phyloP scores from a whole-genome alignment of 768 basidiomycete genomes.

The Tubosaeta sp. region DNA sequence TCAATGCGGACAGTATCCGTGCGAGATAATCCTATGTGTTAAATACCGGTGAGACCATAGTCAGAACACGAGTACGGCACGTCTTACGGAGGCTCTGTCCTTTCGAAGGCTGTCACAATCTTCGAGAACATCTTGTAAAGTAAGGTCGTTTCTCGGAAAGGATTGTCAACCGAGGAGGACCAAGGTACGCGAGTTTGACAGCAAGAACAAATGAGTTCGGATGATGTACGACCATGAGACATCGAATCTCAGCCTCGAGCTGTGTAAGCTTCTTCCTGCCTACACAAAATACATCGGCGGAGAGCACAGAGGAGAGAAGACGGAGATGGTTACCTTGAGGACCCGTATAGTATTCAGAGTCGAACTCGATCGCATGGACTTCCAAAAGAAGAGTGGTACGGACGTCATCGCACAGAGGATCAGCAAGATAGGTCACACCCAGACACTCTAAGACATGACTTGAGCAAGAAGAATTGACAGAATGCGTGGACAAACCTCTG shows the following conservation, averaged over 20 bases:
- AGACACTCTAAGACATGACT: constrained; percentile 45
- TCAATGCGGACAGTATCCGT: constrained; percentile 68
- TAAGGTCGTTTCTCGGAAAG: constrained; percentile 70
- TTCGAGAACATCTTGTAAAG: constrained; percentile 69
- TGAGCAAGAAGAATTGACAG: background rate
- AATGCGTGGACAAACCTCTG: constrained; percentile 41
- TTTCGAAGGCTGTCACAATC: constrained; percentile 73
- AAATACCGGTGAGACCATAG: background rate
- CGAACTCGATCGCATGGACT: constrained; percentile 62
- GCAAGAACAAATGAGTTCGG: constrained; percentile 67
- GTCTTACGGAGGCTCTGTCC: constrained; percentile 59
- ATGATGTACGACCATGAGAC: constrained; percentile 55
- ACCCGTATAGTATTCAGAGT: constrained; percentile 62
- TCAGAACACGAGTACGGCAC: constrained; percentile 1
- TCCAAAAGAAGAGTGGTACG: constrained; percentile 60
- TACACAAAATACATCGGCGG: constrained; percentile 13
- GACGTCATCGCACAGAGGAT: constrained; percentile 68
- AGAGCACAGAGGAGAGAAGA: background rate
- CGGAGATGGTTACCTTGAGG: constrained; percentile 45
- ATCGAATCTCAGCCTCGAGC: constrained; percentile 62
- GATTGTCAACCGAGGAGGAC: constrained; percentile 54
- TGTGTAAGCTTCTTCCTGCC: constrained; percentile 67
- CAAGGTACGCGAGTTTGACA: constrained; percentile 53
- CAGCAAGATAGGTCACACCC: constrained; percentile 67
- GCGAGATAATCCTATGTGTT: constrained; percentile 63